Percentiles rank a stretch among this genome's conserved stretches.
Evolutionary conservation across 1,139 yeast species (phyloP).

Genomic region (Casaregolazyma lundiana): DNA sequence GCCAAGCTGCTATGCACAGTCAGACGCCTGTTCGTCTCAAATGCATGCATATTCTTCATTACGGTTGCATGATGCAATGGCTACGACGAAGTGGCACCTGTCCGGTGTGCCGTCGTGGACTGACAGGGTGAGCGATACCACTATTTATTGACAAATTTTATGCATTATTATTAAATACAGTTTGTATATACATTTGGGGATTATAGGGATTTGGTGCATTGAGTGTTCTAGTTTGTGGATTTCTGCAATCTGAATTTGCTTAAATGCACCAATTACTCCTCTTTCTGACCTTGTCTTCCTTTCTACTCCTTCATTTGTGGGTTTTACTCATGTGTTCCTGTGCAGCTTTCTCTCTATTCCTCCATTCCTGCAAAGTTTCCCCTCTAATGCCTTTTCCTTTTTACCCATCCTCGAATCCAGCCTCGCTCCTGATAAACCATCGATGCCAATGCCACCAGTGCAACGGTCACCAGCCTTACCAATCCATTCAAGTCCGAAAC

Average conservation of each 20-base stretch:
- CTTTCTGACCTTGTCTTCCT: not conserved
- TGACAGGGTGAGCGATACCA: slow-evolving; percentile 11
- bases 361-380: too few relatives aligned
- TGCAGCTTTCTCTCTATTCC: too few relatives aligned
- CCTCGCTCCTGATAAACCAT: slow-evolving; percentile 9
- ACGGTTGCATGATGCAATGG: slow-evolving; percentile 83
- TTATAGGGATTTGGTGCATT: slow-evolving; percentile 7
- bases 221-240: slow-evolving; percentile 7
- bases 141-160: slow-evolving; percentile 7
- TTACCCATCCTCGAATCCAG: slow-evolving; percentile 1
- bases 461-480: slow-evolving; percentile 12
- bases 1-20: not conserved
- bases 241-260: too few relatives aligned
- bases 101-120: slow-evolving; percentile 25
- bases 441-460: slow-evolving; percentile 5
- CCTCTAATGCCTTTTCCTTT: slow-evolving; percentile 1
- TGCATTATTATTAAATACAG: slow-evolving; percentile 2
- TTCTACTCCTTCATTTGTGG: not conserved
- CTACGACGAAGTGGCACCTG: slow-evolving; percentile 60
- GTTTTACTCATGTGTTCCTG: not conserved
- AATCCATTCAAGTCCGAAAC: slow-evolving; percentile 11
- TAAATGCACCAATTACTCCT: not conserved
- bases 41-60: slow-evolving; percentile 73
- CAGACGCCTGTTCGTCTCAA: slow-evolving; percentile 34
- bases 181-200: slow-evolving; percentile 9